Evolutionary conservation across 352 stramenopile species (phyloP), one percentile per base, ranked within the genome.

Genomic region (Phytophthora sojae): DNA sequence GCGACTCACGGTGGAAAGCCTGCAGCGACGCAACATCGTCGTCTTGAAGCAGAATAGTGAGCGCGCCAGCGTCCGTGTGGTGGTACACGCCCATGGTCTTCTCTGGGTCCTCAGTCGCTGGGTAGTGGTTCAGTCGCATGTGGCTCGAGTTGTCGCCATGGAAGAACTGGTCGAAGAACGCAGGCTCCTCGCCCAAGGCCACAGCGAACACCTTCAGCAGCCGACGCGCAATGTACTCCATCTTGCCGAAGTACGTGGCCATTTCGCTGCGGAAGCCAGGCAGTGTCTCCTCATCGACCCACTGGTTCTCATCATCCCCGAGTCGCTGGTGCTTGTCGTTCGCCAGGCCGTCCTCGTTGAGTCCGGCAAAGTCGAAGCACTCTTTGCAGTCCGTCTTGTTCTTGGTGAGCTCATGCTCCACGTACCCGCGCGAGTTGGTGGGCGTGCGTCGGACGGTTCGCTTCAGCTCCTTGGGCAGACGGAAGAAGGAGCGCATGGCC

Each of bases 361-460:
- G 29, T 12, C 29, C 58, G 30, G 44, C 47, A 21, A 64, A 56
- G 81, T 98, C 92, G 14, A 97, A 79, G 7, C 68, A 77, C 67
- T 98, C 85, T 55, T 98, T 98, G 88, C 91, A 97, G 78, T 98
- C 95, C 21, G 76, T 81, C 57, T 87, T 93, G 75, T 96, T 90
- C 78, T 98, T 98, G 35, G 95, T 98, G 29, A 98, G 75, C 69
- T 98, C 95, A 59, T 96, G 84, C 65, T 98, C 91, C 77, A 97
- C 98, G 73, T 90, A 98, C n/a, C 93, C 95, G 56, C 93, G 82
- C 32, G 93, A 82, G 81, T 98, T 98, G 21, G 62, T 75, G 32
- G 64, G 79, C 57, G n/a, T 88, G 69, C 91, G 96, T 14, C 63
- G 89, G 56, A 96, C 53, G 0, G 52, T 63, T 42, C 61, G 51